Evolutionary conservation across 2,329 filamentous ascomycete genomes (phyloP), one percentile per base, ranked within the genome.

Genomic region (Dothideomycetidae sp.): DNA sequence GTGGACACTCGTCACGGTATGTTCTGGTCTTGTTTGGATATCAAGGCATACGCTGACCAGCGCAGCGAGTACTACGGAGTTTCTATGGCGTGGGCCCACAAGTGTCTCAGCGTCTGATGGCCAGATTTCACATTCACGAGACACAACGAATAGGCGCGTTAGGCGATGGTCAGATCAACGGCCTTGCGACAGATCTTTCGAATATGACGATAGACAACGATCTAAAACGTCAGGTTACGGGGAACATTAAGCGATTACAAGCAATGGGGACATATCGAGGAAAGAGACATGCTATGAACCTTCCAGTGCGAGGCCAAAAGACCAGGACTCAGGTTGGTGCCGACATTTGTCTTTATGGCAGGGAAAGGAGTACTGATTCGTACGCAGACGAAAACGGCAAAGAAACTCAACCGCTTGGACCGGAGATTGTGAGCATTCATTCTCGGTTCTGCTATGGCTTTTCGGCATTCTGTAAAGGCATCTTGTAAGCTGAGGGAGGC

Each of bases 151-250:
- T 96, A 48, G 81, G 81, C 55, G 69, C 74, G 5, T 63, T 98
- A 13, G 69, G 74, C 31, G 74, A 78, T 42, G 76, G 80, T 56
- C 86, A 84, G 43, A 65, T 93, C 48, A 78, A 83, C 36, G 78
- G 81, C 37, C 67, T 98, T 43, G 90, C 81, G 14, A 80, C 80
- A 35, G 83, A 93, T 53, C 67, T 98, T 29, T 82, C 84, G 11
- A 78, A 76, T 38, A 86, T 98, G 83, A 93, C 81, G 42, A 83
- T 96, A 51, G 90, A 94, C 59, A 93, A 81, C 58, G 86, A 96
- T 52, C 68, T 92, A 46, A 68, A 75, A 52, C 73, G 80, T 54
- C 64, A 82, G 42, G 62, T 94, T 26, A 70, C 78, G 51, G 83
- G 93, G 34, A 90, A 96, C 53, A 93, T 98, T 49, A 69, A 69